Evolutionary conservation across 2,329 filamentous ascomycete genomes (phyloP).

Genomic region (Aspergillus terreus): DNA sequence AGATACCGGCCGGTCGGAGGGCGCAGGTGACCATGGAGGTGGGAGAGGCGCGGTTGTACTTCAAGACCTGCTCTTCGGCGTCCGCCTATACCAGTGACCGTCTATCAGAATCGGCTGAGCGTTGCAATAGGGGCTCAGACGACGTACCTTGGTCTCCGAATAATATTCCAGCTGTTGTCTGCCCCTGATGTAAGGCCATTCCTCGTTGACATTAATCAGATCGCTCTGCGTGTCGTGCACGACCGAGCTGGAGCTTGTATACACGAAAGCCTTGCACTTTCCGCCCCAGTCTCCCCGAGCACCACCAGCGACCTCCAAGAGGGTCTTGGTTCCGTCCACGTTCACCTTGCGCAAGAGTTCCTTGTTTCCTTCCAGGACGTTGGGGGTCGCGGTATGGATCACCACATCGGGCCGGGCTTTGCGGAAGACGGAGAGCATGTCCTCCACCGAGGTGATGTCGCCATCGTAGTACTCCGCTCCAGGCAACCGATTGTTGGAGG

Average conservation of each 20-base stretch:
- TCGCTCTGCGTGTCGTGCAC: conserved; percentile 77
- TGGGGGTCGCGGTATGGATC: conserved; percentile 82
- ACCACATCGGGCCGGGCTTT: conserved; percentile 73
- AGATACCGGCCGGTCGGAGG: conserved; percentile 82
- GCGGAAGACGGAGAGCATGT: conserved; percentile 61
- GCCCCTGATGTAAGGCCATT: conserved; percentile 71
- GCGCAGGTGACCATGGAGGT: conserved; percentile 69
- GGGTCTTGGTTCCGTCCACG: conserved; percentile 75
- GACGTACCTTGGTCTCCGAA: conserved; percentile 76
- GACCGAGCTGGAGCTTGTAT: conserved; percentile 85
- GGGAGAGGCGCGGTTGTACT: conserved; percentile 62
- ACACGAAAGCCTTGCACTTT: conserved; percentile 70
- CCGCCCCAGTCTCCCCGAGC: conserved; percentile 60
- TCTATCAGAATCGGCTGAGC: neutral
- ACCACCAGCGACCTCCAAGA: conserved; percentile 66
- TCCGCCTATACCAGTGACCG: conserved; percentile 53
- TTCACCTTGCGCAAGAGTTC: conserved; percentile 77
- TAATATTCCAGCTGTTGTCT: conserved; percentile 75
- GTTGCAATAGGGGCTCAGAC: neutral
- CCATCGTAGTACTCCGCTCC: conserved; percentile 67
- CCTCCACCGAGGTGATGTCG: conserved; percentile 67
- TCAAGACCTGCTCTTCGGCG: conserved; percentile 76
- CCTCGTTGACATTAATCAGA: conserved; percentile 80
- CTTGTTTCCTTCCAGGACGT: conserved; percentile 49
- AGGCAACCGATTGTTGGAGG: conserved; percentile 62